Percentiles rank a stretch among this genome's conserved stretches.
These are phyloP conservation scores for Linaria vulgaris DNA, from an alignment of 257 asterid genomes.

Conservation along the genomic window DNA sequence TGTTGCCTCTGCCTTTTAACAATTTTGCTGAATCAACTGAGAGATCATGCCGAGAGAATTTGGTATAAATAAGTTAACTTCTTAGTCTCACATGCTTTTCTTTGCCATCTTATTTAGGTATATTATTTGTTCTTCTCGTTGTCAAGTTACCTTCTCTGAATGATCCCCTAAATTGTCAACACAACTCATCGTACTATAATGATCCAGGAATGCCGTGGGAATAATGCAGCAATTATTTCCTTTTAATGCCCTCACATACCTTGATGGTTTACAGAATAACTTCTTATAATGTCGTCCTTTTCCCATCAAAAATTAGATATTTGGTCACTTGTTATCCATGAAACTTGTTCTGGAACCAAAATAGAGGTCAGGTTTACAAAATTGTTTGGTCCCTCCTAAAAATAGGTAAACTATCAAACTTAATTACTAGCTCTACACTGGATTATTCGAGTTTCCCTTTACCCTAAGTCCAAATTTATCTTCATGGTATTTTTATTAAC, in stretches of 20 bases:
- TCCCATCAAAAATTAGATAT: not conserved
- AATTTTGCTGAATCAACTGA: slow-evolving; percentile 91
- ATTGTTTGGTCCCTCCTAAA: not conserved
- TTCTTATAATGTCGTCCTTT: not conserved
- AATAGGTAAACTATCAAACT: not conserved
- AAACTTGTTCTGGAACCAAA: slow-evolving; percentile 5
- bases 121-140: slow-evolving; percentile 8
- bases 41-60: slow-evolving; percentile 89
- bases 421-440: not conserved
- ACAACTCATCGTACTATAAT: not conserved
- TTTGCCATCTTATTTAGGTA: not conserved
- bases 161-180: slow-evolving; percentile 9
- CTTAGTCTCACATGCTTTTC: not conserved
- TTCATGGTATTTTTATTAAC: slow-evolving; percentile 4
- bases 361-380: not conserved
- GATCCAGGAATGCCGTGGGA: too few relatives aligned
- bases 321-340: slow-evolving; percentile 1
- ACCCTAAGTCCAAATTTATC: slow-evolving; percentile 8
- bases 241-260: not conserved
- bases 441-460: not conserved
- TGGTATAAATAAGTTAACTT: slow-evolving; percentile 34
- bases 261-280: not conserved
- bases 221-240: not conserved
- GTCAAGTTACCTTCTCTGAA: slow-evolving; percentile 6
- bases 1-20: slow-evolving; percentile 80